Base-by-base conservation (phyloP, 148 eudicot species). In the Agrostemma githago region DNA sequence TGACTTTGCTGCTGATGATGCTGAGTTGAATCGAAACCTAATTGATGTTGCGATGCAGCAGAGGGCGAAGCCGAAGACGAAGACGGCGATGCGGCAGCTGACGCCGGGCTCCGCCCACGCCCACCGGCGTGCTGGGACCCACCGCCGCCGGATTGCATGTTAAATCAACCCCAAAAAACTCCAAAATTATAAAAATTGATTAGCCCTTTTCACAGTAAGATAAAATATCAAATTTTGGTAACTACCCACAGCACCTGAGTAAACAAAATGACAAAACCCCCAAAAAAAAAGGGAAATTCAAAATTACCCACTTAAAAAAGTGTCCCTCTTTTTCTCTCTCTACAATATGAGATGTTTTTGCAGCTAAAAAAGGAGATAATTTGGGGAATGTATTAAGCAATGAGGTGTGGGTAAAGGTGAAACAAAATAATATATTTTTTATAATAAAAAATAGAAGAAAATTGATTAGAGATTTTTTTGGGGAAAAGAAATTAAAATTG, bases 71-170 rank as follows among this genome's bases (percentile, higher is more conserved):
- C 88, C 2, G 97, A 89, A 6, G 97, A 92, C 2, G 97, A 89
- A 54, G 97, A 79, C 64, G 97, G 97, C 71, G 97, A 91, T 7
- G 89, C 96, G n/a, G 88, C 87, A 61, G 96, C 79, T 3, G 92
- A 84, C 72, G 90, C 88, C 78, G 86, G 81, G 68, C 80, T 87
- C 85, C 90, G 88, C 39, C 96, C 97, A 85, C 80, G 87, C 34
- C 83, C 84, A 46, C 85, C 89, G 62, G 74, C 89, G 67, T 82
- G 86, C 80, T 87, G 90, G 72, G 86, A 78, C 79, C 90, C 92
- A 85, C 96, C 96, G 37, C 96, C 96, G 37, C 96, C 97, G 72
- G 96, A 83, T 80, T 90, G 96, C 96, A 92, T 92, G 77, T 71
- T 71, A 58, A 38, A 56, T 68, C 61, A 37, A 6, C 57, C 59